These are phyloP conservation scores for Boechera retrofracta DNA, from an alignment of 345 rosid genomes.

Conservation along the genomic window DNA sequence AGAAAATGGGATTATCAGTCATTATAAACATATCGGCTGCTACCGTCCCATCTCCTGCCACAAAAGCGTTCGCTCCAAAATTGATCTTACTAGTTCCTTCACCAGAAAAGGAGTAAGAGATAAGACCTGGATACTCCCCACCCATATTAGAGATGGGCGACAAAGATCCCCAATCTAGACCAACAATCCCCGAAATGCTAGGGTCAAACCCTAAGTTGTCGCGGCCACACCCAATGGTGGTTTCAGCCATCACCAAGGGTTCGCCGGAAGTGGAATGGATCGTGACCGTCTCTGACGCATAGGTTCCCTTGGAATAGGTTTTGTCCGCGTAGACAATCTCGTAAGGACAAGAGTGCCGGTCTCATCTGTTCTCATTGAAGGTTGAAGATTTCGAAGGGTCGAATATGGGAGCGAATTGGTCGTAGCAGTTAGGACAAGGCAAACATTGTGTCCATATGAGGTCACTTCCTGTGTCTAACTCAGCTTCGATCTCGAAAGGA, in stretches of 20 bases:
- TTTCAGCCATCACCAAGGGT: conserved; percentile 17
- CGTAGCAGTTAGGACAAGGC: conserved; percentile 22
- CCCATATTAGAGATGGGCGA: conserved; percentile 23
- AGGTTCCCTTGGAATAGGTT: not conserved
- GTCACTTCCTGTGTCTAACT: conserved; percentile 25
- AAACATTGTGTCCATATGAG: conserved; percentile 36
- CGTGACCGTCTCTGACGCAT: conserved; percentile 6
- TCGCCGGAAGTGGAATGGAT: conserved; percentile 11
- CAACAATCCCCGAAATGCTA: conserved; percentile 3
- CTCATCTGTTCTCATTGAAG: not conserved
- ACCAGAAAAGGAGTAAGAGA: conserved; percentile 9
- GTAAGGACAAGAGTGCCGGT: conserved; percentile 3
- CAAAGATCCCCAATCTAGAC: not conserved
- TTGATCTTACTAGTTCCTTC: conserved; percentile 28
- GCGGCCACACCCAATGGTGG: not conserved
- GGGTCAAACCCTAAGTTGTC: not conserved
- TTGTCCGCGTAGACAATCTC: not conserved
- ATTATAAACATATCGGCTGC: conserved; percentile 2
- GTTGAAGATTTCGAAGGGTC: conserved; percentile 30
- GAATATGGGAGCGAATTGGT: conserved; percentile 10
- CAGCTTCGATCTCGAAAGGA: conserved; percentile 14
- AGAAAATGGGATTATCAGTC: not conserved
- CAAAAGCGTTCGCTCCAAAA: conserved; percentile 3
- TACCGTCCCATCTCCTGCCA: conserved; percentile 19
- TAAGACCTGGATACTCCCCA: not conserved